These are phyloP conservation scores for Termitomyces sp. DNA, from an alignment of 768 basidiomycete species.

Conservation along the genomic window DNA sequence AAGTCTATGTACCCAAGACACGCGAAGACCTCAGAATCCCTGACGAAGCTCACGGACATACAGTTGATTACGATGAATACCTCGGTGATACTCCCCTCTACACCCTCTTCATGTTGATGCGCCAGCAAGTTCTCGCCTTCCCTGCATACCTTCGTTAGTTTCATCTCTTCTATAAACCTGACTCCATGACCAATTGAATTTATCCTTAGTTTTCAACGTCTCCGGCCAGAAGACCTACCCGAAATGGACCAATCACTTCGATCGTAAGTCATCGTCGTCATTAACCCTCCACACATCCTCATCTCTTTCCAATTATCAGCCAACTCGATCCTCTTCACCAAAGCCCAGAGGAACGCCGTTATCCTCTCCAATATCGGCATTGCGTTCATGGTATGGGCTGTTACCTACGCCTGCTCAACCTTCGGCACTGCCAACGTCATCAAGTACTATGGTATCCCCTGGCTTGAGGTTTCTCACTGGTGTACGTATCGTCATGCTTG, in stretches of 20 bases:
- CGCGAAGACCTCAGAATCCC: background rate
- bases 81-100: background rate
- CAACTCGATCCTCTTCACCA: constrained; percentile 47
- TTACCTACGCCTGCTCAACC: constrained; percentile 27
- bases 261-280: background rate
- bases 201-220: background rate
- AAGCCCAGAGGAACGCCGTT: constrained; percentile 45
- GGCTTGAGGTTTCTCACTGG: constrained; percentile 52
- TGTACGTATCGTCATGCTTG: constrained; percentile 25
- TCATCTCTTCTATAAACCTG: background rate
- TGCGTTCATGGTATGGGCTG: constrained; percentile 35
- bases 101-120: background rate
- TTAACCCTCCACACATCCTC: background rate
- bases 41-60: background rate
- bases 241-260: background rate
- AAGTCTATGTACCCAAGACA: background rate
- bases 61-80: background rate
- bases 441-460: constrained; percentile 48
- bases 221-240: constrained; percentile 1
- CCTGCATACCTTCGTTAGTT: background rate
- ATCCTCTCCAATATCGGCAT: constrained; percentile 54
- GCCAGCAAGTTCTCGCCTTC: background rate
- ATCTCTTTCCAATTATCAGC: constrained; percentile 24
- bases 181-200: background rate
- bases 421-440: constrained; percentile 36